Percentiles rank a stretch among this genome's conserved stretches.
Conservation (phyloP, 1,284 basidiomycete genomes). For the Papiliotrema laurentii region DNA sequence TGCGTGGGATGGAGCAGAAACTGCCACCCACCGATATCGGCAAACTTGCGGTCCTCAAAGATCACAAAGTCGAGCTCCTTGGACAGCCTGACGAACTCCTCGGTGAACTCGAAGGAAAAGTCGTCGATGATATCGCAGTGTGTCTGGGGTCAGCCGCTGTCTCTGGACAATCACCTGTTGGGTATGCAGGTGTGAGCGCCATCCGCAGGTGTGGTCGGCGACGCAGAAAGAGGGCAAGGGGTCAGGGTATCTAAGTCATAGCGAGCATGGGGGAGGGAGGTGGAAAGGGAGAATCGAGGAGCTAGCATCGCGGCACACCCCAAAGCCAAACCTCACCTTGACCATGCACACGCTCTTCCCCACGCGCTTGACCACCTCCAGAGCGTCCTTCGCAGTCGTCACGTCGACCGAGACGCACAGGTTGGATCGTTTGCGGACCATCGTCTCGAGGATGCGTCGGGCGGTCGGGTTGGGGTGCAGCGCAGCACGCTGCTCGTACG, state of each 20-base stretch:
- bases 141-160: slow-evolving; percentile 68
- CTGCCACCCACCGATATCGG: slow-evolving; percentile 92
- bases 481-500: slow-evolving; percentile 63
- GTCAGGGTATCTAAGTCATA: neutral
- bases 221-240: too few relatives aligned
- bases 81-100: slow-evolving; percentile 66
- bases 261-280: too few relatives aligned
- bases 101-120: slow-evolving; percentile 71
- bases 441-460: slow-evolving; percentile 69
- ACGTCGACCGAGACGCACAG: slow-evolving; percentile 96
- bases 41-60: slow-evolving; percentile 99
- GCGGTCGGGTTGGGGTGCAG: slow-evolving; percentile 70
- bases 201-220: too few relatives aligned
- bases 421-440: slow-evolving; percentile 85
- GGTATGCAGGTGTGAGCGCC: too few relatives aligned
- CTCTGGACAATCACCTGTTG: too few relatives aligned
- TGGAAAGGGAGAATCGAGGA: neutral
- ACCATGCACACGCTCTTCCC: slow-evolving; percentile 87
- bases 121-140: slow-evolving; percentile 96
- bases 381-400: slow-evolving; percentile 70
- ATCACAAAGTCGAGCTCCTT: slow-evolving; percentile 88
- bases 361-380: slow-evolving; percentile 81
- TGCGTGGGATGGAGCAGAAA: neutral
- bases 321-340: slow-evolving; percentile 60
- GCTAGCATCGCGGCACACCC: neutral